phyloP scores from a whole-genome alignment of 805 yeast species.

The Cyberlindnera euphorbiiphila region DNA sequence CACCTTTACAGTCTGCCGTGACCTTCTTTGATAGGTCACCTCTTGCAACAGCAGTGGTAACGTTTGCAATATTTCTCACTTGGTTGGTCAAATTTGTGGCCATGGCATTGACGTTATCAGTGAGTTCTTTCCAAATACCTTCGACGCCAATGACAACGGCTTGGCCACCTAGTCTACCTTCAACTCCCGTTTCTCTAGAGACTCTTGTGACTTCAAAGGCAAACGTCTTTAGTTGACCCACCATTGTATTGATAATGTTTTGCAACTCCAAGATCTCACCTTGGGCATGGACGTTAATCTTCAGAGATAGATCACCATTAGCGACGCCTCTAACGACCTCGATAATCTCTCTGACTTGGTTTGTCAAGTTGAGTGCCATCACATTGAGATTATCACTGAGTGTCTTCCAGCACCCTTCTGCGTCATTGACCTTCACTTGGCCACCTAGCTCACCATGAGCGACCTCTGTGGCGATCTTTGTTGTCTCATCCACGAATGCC shows the following conservation, averaged over 20 bases:
- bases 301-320: slow-evolving; percentile 75
- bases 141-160: slow-evolving; percentile 87
- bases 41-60: slow-evolving; percentile 85
- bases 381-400: slow-evolving; percentile 85
- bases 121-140: slow-evolving; percentile 87
- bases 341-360: slow-evolving; percentile 86
- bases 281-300: slow-evolving; percentile 86
- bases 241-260: slow-evolving; percentile 87
- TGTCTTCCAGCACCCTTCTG: slow-evolving; percentile 86
- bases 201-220: slow-evolving; percentile 87
- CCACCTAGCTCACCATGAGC: slow-evolving; percentile 90
- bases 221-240: slow-evolving; percentile 80
- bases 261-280: slow-evolving; percentile 85
- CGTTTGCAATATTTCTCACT: slow-evolving; percentile 85
- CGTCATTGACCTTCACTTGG: slow-evolving; percentile 74
- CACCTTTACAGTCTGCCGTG: slow-evolving; percentile 88
- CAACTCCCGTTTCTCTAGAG: slow-evolving; percentile 89
- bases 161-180: slow-evolving; percentile 86
- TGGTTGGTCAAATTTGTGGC: slow-evolving; percentile 87
- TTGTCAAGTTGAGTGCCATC: slow-evolving; percentile 83
- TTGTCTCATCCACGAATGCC: slow-evolving; percentile 59
- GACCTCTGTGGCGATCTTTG: slow-evolving; percentile 83
- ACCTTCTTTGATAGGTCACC: slow-evolving; percentile 84
- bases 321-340: slow-evolving; percentile 90
- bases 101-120: slow-evolving; percentile 89